Evolutionary conservation across 495 filamentous ascomycete genomes (phyloP).

Genomic region (Zalerion maritima): DNA sequence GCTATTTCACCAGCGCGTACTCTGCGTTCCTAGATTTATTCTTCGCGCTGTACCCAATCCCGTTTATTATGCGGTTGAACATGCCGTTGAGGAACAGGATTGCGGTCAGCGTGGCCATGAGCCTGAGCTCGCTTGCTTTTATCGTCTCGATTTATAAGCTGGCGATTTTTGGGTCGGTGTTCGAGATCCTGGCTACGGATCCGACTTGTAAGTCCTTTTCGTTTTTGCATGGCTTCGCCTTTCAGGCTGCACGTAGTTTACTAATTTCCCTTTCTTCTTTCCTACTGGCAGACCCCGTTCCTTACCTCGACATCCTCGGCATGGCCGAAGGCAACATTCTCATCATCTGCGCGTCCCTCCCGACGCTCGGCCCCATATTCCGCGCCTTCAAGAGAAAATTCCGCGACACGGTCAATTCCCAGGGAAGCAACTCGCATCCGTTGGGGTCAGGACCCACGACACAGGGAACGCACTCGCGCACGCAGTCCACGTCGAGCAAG

Average conservation of each 20-base stretch:
- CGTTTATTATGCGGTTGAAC: slow-evolving; percentile 15
- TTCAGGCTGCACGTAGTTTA: too few species aligned
- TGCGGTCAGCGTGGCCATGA: slow-evolving; percentile 10
- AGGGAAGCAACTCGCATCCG: too few species aligned
- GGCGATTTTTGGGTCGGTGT: slow-evolving; percentile 8
- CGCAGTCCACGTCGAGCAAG: too few species aligned
- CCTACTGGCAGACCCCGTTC: slow-evolving; percentile 10
- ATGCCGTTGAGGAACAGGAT: slow-evolving; percentile 12
- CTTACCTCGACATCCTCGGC: slow-evolving; percentile 15
- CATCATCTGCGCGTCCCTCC: slow-evolving; percentile 16
- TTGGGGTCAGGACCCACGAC: too few species aligned
- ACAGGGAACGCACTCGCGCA: too few species aligned
- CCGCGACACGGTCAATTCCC: too few species aligned
- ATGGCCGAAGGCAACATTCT: slow-evolving; percentile 15
- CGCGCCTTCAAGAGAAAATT: slow-evolving; percentile 10
- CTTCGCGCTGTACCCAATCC: slow-evolving; percentile 16
- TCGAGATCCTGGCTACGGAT: slow-evolving; percentile 8
- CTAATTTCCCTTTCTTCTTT: background rate
- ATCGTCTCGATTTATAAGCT: slow-evolving; percentile 12
- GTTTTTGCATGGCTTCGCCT: too few species aligned
- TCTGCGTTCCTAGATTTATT: slow-evolving; percentile 17
- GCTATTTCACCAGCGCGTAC: slow-evolving; percentile 14
- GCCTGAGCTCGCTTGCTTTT: slow-evolving; percentile 13
- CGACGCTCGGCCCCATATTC: slow-evolving; percentile 13
- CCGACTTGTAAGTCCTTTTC: slow-evolving; percentile 12